Evolutionary conservation across 345 rosid species (phyloP), one percentile per base, ranked within the genome.

Genomic region (Hypericum perforatum): DNA sequence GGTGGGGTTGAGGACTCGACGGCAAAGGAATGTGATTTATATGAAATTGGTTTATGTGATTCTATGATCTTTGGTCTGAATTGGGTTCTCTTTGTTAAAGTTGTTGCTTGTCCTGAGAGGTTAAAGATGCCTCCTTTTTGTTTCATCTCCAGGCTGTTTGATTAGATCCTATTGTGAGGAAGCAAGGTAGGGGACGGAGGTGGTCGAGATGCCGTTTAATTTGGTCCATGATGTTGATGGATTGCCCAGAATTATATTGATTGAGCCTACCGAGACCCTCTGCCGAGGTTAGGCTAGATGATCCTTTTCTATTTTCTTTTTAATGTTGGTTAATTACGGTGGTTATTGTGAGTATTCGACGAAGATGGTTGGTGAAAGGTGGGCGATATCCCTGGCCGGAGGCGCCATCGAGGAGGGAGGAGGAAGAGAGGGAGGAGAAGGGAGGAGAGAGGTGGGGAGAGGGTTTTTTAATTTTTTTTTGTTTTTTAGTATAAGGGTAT

Each of bases 221-320:
- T 40, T 80, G 37, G 70, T 76, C 69, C 77, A 70, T 65, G 81
- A 69, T 73, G 70, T 60, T 10, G 82, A 76, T 80, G 90, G 77
- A 60, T 68, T 79, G 6, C 84, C 82, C 52, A 77, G 79, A 56
- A 78, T 90, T 63, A 63, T 77, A 47, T 74, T 90, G 76, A 77
- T 81, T 45, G 95, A 82, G 64, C 91, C 89, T 45, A 59, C 83
- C 52, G 97, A 95, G 40, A 86, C n/a, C 95, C 7, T 72, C 86
- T 53, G 95, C 78, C 13, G 91, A 80, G 91, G 97, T 89, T 29
- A 40, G 29, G 49, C 9, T 36, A 5, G 6, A 2, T 7, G 3
- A 41, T 8, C 10, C 41, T 46, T 32, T 38, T 48, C 39, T 6
- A 6, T n/a, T 12, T 59, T 0, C n/a, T 8, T n/a, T n/a, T 51